These are phyloP conservation scores for Aspergillus chevalieri DNA, from an alignment of 2,329 filamentous ascomycete species.

Conservation along the genomic window DNA sequence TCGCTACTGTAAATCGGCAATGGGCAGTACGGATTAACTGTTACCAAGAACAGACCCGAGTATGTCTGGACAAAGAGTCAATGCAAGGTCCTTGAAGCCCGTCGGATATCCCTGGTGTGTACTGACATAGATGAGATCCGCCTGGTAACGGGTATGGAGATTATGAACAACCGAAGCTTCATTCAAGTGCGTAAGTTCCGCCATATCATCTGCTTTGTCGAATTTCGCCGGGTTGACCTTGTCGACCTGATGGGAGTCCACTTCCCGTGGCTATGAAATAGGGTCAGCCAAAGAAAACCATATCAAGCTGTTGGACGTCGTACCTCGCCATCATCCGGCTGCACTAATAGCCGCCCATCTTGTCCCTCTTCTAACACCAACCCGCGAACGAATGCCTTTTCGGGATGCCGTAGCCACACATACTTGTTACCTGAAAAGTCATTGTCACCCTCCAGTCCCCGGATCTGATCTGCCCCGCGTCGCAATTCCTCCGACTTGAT, in stretches of 20 bases:
- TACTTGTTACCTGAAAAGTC: slow-evolving; percentile 98
- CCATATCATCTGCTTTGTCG: slow-evolving; percentile 99
- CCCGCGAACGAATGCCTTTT: slow-evolving; percentile 83
- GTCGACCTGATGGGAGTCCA: slow-evolving; percentile 81
- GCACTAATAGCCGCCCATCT: slow-evolving; percentile 67
- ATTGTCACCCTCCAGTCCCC: slow-evolving; percentile 89
- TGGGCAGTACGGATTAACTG: slow-evolving; percentile 92
- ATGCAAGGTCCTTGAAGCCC: neutral
- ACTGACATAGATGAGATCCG: slow-evolving; percentile 79
- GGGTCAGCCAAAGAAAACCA: slow-evolving; percentile 15
- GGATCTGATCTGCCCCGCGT: slow-evolving; percentile 49
- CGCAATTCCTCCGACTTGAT: slow-evolving; percentile 81
- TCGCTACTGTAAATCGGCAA: slow-evolving; percentile 94
- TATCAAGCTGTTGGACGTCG: slow-evolving; percentile 29
- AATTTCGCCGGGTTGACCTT: slow-evolving; percentile 99
- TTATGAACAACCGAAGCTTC: slow-evolving; percentile 98
- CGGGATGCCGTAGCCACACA: slow-evolving; percentile 88
- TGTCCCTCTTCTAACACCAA: slow-evolving; percentile 80
- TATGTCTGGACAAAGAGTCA: slow-evolving; percentile 60
- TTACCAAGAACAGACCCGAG: slow-evolving; percentile 92
- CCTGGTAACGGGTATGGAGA: slow-evolving; percentile 86
- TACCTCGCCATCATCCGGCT: slow-evolving; percentile 88
- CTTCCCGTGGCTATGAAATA: slow-evolving; percentile 66
- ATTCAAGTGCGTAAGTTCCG: slow-evolving; percentile 94
- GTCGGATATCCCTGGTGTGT: too few relatives aligned